Evolutionary conservation across 148 eudicot genomes (phyloP).

Genomic region (Vaccinium vitisidaea): DNA sequence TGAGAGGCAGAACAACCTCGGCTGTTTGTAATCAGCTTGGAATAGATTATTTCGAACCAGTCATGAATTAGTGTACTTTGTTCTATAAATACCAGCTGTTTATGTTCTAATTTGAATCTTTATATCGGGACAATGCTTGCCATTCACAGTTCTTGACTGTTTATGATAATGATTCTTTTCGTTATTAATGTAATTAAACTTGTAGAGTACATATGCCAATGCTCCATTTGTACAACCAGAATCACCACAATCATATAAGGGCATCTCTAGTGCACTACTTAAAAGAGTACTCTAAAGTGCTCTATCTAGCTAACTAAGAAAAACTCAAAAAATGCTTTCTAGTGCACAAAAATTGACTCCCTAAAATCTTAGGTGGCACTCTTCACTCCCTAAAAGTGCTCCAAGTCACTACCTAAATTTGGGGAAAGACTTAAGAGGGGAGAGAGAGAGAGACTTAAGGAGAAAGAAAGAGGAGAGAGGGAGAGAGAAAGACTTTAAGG

Average conservation of each 20-base stretch:
- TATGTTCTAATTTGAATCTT: not conserved
- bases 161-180: not conserved
- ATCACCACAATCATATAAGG: not conserved
- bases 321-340: slow-evolving; percentile 27
- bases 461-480: too few relatives aligned
- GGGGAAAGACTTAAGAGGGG: too few relatives aligned
- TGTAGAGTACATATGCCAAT: not conserved
- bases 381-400: too few relatives aligned
- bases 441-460: too few relatives aligned
- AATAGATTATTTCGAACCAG: not conserved
- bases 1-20: not conserved
- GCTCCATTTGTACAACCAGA: not conserved
- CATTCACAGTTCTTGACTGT: not conserved
- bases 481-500: too few relatives aligned
- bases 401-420: too few relatives aligned
- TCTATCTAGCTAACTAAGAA: too few relatives aligned
- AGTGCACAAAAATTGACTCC: too few relatives aligned
- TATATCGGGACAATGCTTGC: not conserved
- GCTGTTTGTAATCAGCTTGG: not conserved
- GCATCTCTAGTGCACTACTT: not conserved
- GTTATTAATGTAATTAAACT: not conserved
- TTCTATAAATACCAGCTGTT: not conserved
- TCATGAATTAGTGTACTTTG: not conserved
- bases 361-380: too few relatives aligned
- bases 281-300: too few relatives aligned